Conservation (phyloP, 2,329 filamentous ascomycete species). For the Curvularia hawaiiensis region DNA sequence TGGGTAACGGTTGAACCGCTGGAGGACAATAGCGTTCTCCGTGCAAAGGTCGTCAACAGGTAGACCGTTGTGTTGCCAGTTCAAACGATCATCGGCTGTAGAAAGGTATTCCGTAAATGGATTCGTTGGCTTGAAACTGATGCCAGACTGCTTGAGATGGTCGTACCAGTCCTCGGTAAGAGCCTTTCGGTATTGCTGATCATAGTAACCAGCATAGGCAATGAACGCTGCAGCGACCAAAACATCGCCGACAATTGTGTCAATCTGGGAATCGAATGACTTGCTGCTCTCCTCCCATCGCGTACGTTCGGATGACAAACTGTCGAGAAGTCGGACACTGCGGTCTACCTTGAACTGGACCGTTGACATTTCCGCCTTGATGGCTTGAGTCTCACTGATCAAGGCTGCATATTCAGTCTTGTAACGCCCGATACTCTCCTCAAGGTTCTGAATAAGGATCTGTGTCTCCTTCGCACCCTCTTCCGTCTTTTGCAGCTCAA, state of each 20-base stretch:
- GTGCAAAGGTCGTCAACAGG: slow-evolving; percentile 98
- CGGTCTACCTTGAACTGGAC: slow-evolving; percentile 98
- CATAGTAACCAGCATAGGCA: slow-evolving; percentile 94
- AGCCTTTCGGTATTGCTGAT: slow-evolving; percentile 95
- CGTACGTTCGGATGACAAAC: slow-evolving; percentile 87
- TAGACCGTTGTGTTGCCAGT: slow-evolving; percentile 92
- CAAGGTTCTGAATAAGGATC: slow-evolving; percentile 81
- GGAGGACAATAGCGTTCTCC: slow-evolving; percentile 95
- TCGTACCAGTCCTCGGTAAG: slow-evolving; percentile 99
- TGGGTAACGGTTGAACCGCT: slow-evolving; percentile 97
- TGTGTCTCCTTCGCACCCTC: slow-evolving; percentile 91
- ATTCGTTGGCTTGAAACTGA: slow-evolving; percentile 91
- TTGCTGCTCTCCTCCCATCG: slow-evolving; percentile 98
- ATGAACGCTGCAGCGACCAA: slow-evolving; percentile 96
- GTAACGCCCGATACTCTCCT: slow-evolving; percentile 91
- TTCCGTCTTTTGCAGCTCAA: slow-evolving; percentile 88
- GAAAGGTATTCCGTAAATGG: slow-evolving; percentile 96
- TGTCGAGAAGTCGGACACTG: slow-evolving; percentile 92
- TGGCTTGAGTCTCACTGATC: slow-evolving; percentile 95
- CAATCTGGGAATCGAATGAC: slow-evolving; percentile 97
- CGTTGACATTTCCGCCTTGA: slow-evolving; percentile 94
- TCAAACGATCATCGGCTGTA: slow-evolving; percentile 89
- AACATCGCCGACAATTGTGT: slow-evolving; percentile 93
- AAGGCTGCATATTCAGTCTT: slow-evolving; percentile 95
- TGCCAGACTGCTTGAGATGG: slow-evolving; percentile 89